phyloP scores from a whole-genome alignment of 2,329 filamentous ascomycete genomes.

The Penicillium crustosum region DNA sequence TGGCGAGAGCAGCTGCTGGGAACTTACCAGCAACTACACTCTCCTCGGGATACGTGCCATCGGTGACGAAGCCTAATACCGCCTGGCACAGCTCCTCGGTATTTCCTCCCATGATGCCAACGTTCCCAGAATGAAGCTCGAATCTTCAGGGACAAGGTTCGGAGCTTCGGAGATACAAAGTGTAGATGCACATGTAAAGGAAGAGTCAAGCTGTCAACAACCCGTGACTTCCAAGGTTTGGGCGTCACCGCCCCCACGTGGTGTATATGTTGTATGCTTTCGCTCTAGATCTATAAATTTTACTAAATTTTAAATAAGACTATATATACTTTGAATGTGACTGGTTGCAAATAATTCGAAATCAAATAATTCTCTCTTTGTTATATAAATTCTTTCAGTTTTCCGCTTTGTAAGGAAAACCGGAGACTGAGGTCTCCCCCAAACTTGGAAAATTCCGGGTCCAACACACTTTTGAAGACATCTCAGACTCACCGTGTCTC shows the following conservation, averaged over 20 bases:
- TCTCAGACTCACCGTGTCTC: slow-evolving; percentile 32
- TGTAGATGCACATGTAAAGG: neutral
- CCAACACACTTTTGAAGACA: slow-evolving; percentile 17
- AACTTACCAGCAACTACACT: slow-evolving; percentile 55
- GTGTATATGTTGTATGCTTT: neutral
- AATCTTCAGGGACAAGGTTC: neutral
- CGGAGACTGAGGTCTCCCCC: slow-evolving; percentile 14
- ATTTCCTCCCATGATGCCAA: slow-evolving; percentile 33
- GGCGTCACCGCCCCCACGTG: slow-evolving; percentile 33
- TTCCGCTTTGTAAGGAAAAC: slow-evolving; percentile 29
- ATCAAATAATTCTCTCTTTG: slow-evolving; percentile 1
- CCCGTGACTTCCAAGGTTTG: slow-evolving; percentile 28
- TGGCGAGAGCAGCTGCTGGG: slow-evolving; percentile 49
- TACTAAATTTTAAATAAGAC: neutral
- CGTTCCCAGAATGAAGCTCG: slow-evolving; percentile 23
- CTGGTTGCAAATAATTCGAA: neutral
- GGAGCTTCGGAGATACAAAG: slow-evolving; percentile 1
- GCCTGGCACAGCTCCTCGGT: slow-evolving; percentile 55
- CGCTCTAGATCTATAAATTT: slow-evolving; percentile 1
- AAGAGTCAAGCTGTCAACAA: slow-evolving; percentile 27
- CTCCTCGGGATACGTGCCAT: slow-evolving; percentile 59
- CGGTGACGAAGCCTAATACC: slow-evolving; percentile 63
- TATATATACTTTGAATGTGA: neutral
- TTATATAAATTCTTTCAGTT: slow-evolving; percentile 7
- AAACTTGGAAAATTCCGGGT: slow-evolving; percentile 24